These are phyloP conservation scores for Irpex lacteus DNA, from an alignment of 1,284 basidiomycete species.

Conservation along the genomic window DNA sequence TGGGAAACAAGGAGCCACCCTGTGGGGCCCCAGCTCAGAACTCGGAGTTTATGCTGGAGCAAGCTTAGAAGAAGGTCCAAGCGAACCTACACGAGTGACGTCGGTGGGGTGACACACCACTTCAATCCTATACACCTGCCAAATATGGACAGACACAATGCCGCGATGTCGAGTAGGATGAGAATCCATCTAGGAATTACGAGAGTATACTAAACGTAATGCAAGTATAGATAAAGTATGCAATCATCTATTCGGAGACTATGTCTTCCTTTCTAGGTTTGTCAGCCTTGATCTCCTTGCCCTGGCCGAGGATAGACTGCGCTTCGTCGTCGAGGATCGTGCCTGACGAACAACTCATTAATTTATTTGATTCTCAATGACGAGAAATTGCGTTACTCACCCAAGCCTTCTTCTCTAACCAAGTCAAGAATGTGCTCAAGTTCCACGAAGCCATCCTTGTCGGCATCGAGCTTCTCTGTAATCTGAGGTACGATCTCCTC, in stretches of 20 bases:
- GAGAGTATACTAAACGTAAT: background rate
- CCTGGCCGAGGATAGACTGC: constrained; percentile 70
- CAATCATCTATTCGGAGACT: constrained; percentile 59
- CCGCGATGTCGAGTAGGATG: background rate
- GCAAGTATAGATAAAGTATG: background rate
- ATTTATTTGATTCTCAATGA: constrained; percentile 9
- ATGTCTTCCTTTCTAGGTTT: constrained; percentile 87
- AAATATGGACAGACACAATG: background rate
- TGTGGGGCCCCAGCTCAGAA: background rate
- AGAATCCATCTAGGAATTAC: background rate
- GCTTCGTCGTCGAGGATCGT: constrained; percentile 75
- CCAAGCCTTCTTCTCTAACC: constrained; percentile 76
- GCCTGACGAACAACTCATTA: constrained; percentile 36
- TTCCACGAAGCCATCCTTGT: constrained; percentile 94
- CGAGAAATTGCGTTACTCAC: constrained; percentile 36
- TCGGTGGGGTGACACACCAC: background rate
- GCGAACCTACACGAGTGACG: background rate
- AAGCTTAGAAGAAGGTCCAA: too few species aligned
- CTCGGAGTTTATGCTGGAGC: too few species aligned
- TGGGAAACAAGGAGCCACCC: background rate
- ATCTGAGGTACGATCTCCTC: constrained; percentile 89
- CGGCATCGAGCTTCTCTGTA: constrained; percentile 92
- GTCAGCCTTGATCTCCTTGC: constrained; percentile 70
- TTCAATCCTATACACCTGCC: background rate
- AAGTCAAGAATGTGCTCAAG: constrained; percentile 80